Evolutionary conservation across 768 basidiomycete genomes (phyloP), one percentile per base, ranked within the genome.

Genomic region (Tylopilus rubrobrunneus): DNA sequence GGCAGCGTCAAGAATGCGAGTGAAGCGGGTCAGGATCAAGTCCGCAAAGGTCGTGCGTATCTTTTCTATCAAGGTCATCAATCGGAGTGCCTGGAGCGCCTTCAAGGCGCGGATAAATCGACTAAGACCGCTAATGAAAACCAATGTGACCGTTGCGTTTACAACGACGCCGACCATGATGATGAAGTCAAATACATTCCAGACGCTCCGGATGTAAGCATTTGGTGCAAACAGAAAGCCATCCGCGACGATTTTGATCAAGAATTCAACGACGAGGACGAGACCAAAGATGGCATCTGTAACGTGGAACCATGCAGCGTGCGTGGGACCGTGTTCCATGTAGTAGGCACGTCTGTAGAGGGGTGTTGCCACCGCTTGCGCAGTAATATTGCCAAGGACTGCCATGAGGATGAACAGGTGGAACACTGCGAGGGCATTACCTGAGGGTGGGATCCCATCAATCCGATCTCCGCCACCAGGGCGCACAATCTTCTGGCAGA

Each of bases 221-320:
- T 93, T 93, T 0, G 93, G 92, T 0, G 89, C 86, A 72, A 93
- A 5, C 14, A 88, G 63, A 69, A 95, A 87, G 0, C 96, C 96
- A 64, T 98, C 96, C 1, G 96, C 96, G 47, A 92, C 73, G 67
- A 94, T 72, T 71, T 98, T 98, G 83, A 97, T 84, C 58, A 87
- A 51, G 61, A 94, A 92, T 64, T 98, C 96, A 51, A 85, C 58
- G 45, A 95, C 72, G 19, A 96, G 83, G 2, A 78, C 73, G 57
- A 86, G 71, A 1, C 25, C 25, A 25, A 25, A 25, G 25, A 25
- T 25, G 5, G 25, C 25, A 25, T 25, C 25, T 25, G 25, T 25
- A 25, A 25, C 5, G 25, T 25, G 25, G 25, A 25, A 25, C 25
- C 25, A 25, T 25, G 25, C 25, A 25, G 25, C 25, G 2, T 5